Percentiles rank a stretch among this genome's conserved stretches.
These are phyloP conservation scores for Vaccinium myrtillus DNA, from an alignment of 148 eudicot genomes.

Conservation along the genomic window DNA sequence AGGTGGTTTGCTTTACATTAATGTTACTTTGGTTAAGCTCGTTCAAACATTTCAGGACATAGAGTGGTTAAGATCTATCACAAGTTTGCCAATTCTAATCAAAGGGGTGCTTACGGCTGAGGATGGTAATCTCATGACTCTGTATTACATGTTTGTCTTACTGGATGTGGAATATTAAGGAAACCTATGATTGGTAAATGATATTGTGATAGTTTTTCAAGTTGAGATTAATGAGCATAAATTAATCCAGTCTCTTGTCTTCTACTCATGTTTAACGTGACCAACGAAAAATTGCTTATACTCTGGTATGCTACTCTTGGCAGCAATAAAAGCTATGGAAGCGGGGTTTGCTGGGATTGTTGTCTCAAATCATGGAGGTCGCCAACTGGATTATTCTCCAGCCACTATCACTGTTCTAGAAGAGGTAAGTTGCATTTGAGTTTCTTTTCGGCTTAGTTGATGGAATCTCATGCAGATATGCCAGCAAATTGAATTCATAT, in stretches of 20 bases:
- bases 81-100: slow-evolving; percentile 74
- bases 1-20: background rate
- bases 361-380: slow-evolving; percentile 88
- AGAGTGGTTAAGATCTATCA: slow-evolving; percentile 64
- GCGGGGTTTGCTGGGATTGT: slow-evolving; percentile 67
- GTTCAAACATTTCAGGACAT: slow-evolving; percentile 51
- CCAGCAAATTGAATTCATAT: background rate
- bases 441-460: background rate
- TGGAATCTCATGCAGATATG: background rate
- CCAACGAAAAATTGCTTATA: background rate
- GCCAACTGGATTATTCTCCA: slow-evolving; percentile 81
- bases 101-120: slow-evolving; percentile 80
- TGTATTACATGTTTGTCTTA: background rate
- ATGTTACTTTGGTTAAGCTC: slow-evolving; percentile 13
- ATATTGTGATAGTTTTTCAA: background rate
- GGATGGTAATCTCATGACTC: slow-evolving; percentile 51
- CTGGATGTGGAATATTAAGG: background rate
- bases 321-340: slow-evolving; percentile 73
- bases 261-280: background rate
- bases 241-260: background rate
- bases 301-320: slow-evolving; percentile 21
- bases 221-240: no score
- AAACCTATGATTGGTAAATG: background rate
- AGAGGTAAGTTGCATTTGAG: slow-evolving; percentile 42
- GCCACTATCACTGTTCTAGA: slow-evolving; percentile 74